phyloP scores from a whole-genome alignment of 106 monocot genomes.

The Alisma plantagoaquatica region DNA sequence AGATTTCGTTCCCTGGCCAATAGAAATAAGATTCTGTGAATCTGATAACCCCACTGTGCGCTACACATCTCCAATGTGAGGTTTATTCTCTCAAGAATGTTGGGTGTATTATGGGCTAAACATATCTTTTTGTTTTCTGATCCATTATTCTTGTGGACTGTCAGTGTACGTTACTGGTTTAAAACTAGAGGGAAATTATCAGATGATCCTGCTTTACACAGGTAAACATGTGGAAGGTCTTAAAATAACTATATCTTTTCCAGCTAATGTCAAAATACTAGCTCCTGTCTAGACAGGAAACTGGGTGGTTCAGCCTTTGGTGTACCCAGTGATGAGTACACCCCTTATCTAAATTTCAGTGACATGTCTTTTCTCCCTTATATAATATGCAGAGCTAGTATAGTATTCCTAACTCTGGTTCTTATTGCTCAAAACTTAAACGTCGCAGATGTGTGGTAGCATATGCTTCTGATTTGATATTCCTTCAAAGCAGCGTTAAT shows the following conservation, averaged over 20 bases:
- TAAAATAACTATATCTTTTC: too few relatives aligned
- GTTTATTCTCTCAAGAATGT: too few relatives aligned
- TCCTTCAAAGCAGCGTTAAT: conserved; percentile 59
- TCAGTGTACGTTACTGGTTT: conserved; percentile 81
- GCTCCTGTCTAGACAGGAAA: too few relatives aligned
- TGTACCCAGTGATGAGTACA: too few relatives aligned
- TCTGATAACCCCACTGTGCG: conserved; percentile 8
- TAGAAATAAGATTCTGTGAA: conserved; percentile 76
- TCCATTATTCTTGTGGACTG: conserved; percentile 4
- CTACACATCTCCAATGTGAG: conserved; percentile 18
- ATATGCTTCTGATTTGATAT: conserved; percentile 87
- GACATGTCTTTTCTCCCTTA: not conserved
- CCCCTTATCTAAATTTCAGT: too few relatives aligned
- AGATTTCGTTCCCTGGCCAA: conserved; percentile 76
- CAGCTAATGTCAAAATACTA: too few relatives aligned
- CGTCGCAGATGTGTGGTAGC: conserved; percentile 89
- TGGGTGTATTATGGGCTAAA: too few relatives aligned
- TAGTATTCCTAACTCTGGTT: too few relatives aligned
- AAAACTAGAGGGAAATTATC: conserved; percentile 85
- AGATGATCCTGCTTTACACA: conserved; percentile 86
- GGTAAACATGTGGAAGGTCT: too few relatives aligned
- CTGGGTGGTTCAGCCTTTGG: too few relatives aligned
- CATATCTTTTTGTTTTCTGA: not conserved
- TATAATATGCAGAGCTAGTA: too few relatives aligned
- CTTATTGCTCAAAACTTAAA: too few relatives aligned